Evolutionary conservation across 352 stramenopile species (phyloP).

Genomic region (Phytophthora sojae): DNA sequence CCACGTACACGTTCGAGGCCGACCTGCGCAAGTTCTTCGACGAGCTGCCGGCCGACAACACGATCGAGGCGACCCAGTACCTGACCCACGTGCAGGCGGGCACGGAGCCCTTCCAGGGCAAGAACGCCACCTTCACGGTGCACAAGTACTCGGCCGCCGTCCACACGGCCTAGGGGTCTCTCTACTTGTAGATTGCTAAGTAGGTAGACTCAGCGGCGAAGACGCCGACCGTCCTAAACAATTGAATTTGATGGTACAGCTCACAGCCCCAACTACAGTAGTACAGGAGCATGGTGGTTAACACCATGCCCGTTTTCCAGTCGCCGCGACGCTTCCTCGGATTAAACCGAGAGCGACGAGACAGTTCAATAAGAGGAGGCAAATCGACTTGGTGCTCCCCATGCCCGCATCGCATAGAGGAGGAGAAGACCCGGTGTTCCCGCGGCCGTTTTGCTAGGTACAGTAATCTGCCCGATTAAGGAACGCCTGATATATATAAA

Average conservation of each 20-base stretch:
- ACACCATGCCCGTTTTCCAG: background rate
- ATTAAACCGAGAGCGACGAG: background rate
- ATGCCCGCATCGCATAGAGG: background rate
- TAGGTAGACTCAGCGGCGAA: background rate
- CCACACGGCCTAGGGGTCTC: slow-evolving; percentile 10
- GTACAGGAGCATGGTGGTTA: background rate
- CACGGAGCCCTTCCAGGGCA: slow-evolving; percentile 39
- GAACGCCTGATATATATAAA: too few relatives aligned
- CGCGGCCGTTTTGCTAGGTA: background rate
- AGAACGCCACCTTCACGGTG: slow-evolving; percentile 38
- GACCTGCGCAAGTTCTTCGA: slow-evolving; percentile 40
- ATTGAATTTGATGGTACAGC: background rate
- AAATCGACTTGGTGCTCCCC: slow-evolving; percentile 1
- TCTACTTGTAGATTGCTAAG: background rate
- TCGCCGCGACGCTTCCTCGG: background rate
- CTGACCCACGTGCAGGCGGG: slow-evolving; percentile 39
- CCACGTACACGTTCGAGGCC: slow-evolving; percentile 23
- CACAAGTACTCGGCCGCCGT: slow-evolving; percentile 30
- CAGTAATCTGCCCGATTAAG: too few relatives aligned
- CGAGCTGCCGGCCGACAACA: slow-evolving; percentile 29
- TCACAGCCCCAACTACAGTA: background rate
- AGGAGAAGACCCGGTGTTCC: background rate
- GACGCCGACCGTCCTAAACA: background rate
- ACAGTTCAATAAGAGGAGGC: background rate
- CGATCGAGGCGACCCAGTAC: slow-evolving; percentile 34